Base-by-base conservation (phyloP, 352 stramenopile genomes). In the Globisporangium solare region DNA sequence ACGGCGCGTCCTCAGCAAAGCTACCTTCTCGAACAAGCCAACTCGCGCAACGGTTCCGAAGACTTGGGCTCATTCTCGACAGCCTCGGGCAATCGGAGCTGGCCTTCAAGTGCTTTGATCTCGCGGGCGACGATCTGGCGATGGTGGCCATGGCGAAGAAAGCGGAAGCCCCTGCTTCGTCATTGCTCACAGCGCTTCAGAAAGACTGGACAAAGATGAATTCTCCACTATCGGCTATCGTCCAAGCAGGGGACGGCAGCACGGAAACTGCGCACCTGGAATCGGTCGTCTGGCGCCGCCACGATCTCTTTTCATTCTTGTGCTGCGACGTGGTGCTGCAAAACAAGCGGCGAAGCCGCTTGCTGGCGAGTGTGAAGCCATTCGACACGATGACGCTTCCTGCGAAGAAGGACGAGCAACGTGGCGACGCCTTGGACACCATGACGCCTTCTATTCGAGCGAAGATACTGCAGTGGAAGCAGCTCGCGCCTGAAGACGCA, bases 111-210 rank as follows among this genome's bases (percentile, higher is more conserved):
- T 92, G 78, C 41, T 65, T 89, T 22, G 84, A 92, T 56, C 24
- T 90, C 1, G 83, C 79, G 24, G 82, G 84, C 27, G 79, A 92
- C 41, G 82, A 94, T 37, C 32, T 83, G 3, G 74, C 72, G 14
- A 70, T 94, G 2, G 27, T 91, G 12, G 70, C 73, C 3, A 68
- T 91, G 61, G 54, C 77, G 0, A 65, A 56, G 2, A 70, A 71
- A 17, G 65, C 73, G 12, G 65, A 47, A 14, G 21, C 56, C 31
- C 41, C 60, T 13, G 24, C n/a, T 7, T 43, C 49, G 10, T 42
- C 72, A 15, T 49, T 84, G 17, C 31, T 86, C 0, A 61, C 66
- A 2, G 54, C 62, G 6, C 56, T 91, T 12, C 61, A 83, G 24
- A 83, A 86, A 54, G 68, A 80, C 47, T 86, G 82, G 70, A 32